These are phyloP conservation scores for Cutaneotrichosporon cavernicola DNA, from an alignment of 1,284 basidiomycete genomes.

Conservation along the genomic window DNA sequence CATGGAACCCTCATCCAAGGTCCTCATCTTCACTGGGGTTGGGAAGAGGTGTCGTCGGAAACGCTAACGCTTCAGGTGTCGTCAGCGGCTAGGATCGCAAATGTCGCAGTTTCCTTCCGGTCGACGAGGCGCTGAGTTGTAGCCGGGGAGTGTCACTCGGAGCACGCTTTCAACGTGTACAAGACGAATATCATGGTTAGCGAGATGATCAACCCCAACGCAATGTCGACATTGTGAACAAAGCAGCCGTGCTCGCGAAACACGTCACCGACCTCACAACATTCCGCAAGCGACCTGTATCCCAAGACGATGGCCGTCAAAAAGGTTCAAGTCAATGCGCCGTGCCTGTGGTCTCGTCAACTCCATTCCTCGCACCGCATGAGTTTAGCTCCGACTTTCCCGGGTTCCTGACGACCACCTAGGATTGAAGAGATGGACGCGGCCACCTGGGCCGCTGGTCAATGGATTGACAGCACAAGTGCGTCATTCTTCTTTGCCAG, in stretches of 20 bases:
- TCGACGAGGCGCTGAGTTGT: not conserved
- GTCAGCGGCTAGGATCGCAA: conserved; percentile 3
- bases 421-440: too few species aligned
- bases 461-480: too few species aligned
- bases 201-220: not conserved
- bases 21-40: not conserved
- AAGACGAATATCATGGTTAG: not conserved
- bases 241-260: conserved; percentile 14
- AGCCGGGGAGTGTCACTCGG: too few species aligned
- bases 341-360: too few species aligned
- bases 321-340: not conserved
- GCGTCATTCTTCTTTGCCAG: too few species aligned
- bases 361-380: too few species aligned
- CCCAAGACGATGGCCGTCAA: conserved; percentile 16
- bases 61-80: conserved; percentile 12
- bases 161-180: conserved; percentile 9
- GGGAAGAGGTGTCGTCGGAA: conserved; percentile 5
- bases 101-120: conserved; percentile 11
- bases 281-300: conserved; percentile 22
- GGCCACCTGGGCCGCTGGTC: too few species aligned
- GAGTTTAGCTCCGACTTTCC: too few species aligned
- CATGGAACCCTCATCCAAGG: not conserved
- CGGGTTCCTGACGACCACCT: too few species aligned
- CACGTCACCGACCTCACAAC: too few species aligned
- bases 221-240: conserved; percentile 9